Conservation (phyloP, 2,329 filamentous ascomycete species). For the Pseudophaeomoniella oleicola region DNA sequence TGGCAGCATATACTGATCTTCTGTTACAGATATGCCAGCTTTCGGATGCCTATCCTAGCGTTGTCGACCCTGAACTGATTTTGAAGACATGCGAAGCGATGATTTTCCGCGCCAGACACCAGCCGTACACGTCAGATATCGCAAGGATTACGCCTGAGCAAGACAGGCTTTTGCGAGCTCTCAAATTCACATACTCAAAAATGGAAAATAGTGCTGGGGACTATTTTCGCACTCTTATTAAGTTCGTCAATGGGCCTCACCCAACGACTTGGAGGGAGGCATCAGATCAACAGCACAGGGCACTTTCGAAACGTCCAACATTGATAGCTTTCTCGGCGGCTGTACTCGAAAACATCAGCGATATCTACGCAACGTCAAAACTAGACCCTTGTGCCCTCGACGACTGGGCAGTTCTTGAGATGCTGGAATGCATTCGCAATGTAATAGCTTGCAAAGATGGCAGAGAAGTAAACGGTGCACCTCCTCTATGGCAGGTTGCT, state of each 20-base stretch:
- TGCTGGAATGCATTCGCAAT: conserved; percentile 51
- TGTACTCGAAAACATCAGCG: conserved; percentile 56
- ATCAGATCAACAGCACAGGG: conserved; percentile 42
- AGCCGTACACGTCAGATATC: conserved; percentile 12
- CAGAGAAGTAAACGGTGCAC: conserved; percentile 46
- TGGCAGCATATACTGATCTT: conserved; percentile 9
- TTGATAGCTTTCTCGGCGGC: conserved; percentile 82
- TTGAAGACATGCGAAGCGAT: conserved; percentile 2
- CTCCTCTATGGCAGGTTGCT: conserved; percentile 65
- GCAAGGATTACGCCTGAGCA: conserved; percentile 10
- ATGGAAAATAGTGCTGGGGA: not conserved
- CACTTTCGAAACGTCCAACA: conserved; percentile 42
- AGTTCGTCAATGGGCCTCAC: not conserved
- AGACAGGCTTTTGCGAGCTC: conserved; percentile 5
- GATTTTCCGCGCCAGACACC: conserved; percentile 8
- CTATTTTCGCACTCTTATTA: not conserved
- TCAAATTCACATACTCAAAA: conserved; percentile 1
- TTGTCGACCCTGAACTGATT: not conserved
- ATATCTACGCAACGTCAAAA: conserved; percentile 44
- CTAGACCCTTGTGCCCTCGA: conserved; percentile 7
- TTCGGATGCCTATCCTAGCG: not conserved
- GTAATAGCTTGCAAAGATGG: conserved; percentile 72
- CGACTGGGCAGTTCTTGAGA: conserved; percentile 22
- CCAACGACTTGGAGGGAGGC: conserved; percentile 54
- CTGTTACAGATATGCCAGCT: conserved; percentile 2